phyloP scores from a whole-genome alignment of 139 green algal species.

The Tetradesmus lagerheimii region DNA sequence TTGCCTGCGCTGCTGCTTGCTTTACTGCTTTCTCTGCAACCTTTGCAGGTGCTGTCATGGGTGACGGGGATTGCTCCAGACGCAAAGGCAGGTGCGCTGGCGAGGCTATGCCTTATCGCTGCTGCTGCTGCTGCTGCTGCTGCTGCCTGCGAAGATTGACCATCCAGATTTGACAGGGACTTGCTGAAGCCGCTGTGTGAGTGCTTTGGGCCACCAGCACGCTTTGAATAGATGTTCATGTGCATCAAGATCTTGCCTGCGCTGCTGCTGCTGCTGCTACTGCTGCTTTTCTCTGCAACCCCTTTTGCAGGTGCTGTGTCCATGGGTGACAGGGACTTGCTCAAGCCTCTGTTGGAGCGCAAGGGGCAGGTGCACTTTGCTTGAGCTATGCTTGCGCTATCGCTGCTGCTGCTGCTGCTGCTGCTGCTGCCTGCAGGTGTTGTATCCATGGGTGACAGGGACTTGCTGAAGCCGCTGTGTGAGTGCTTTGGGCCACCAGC shows the following conservation, averaged over 20 bases:
- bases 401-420: conserved; percentile 15
- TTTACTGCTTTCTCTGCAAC: neutral
- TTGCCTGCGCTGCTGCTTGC: conserved; percentile 1
- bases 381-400: neutral
- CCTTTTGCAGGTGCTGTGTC: conserved; percentile 92
- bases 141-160: neutral
- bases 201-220: too few relatives aligned
- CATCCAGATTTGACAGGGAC: neutral
- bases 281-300: neutral
- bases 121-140: neutral
- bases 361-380: conserved; percentile 61
- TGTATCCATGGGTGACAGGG: neutral
- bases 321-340: conserved; percentile 95
- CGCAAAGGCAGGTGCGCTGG: conserved; percentile 87
- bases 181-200: neutral
- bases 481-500: too few relatives aligned
- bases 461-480: neutral
- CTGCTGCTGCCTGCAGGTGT: neutral
- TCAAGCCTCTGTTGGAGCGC: conserved; percentile 94
- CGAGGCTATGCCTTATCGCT: conserved; percentile 92
- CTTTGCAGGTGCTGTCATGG: conserved; percentile 95
- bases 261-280: neutral
- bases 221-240: too few relatives aligned
- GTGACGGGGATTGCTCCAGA: conserved; percentile 96
- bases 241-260: neutral